Conservation (phyloP, 176 grass and related monocot genomes). For the Carex scoparia region DNA sequence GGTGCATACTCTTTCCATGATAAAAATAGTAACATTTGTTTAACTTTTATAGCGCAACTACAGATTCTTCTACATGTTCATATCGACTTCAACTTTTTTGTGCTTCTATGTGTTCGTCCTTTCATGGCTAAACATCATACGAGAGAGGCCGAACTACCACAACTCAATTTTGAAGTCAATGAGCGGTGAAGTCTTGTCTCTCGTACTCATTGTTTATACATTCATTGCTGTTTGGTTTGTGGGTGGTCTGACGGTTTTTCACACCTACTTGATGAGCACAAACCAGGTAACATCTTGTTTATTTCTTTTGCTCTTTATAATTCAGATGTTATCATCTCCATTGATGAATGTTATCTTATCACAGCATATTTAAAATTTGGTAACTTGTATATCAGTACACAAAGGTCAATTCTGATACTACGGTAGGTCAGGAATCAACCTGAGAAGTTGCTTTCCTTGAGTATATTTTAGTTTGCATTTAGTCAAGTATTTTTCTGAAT, state of each 20-base stretch:
- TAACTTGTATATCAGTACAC: neutral
- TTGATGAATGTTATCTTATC: neutral
- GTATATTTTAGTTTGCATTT: neutral
- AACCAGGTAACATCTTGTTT: slow-evolving; percentile 52
- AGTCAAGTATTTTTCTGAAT: neutral
- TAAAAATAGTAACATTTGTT: slow-evolving; percentile 20
- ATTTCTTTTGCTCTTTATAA: neutral
- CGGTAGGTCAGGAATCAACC: neutral
- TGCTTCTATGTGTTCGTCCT: slow-evolving; percentile 73
- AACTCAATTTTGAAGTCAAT: slow-evolving; percentile 56
- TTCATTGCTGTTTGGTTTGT: slow-evolving; percentile 91
- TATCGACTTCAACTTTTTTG: slow-evolving; percentile 72
- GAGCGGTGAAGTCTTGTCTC: slow-evolving; percentile 55
- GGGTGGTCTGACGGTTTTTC: slow-evolving; percentile 84
- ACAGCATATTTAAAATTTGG: neutral
- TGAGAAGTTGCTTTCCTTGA: neutral
- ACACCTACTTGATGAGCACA: slow-evolving; percentile 72
- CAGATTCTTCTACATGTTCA: slow-evolving; percentile 88
- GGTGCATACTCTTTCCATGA: slow-evolving; percentile 12
- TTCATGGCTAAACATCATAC: slow-evolving; percentile 75
- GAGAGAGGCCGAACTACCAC: slow-evolving; percentile 31
- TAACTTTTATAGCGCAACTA: slow-evolving; percentile 60
- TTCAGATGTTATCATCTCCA: neutral
- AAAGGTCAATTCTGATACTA: neutral
- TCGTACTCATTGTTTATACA: slow-evolving; percentile 67